phyloP scores from a whole-genome alignment of 2,329 filamentous ascomycete genomes.

The Pyrenochaeta sp. region DNA sequence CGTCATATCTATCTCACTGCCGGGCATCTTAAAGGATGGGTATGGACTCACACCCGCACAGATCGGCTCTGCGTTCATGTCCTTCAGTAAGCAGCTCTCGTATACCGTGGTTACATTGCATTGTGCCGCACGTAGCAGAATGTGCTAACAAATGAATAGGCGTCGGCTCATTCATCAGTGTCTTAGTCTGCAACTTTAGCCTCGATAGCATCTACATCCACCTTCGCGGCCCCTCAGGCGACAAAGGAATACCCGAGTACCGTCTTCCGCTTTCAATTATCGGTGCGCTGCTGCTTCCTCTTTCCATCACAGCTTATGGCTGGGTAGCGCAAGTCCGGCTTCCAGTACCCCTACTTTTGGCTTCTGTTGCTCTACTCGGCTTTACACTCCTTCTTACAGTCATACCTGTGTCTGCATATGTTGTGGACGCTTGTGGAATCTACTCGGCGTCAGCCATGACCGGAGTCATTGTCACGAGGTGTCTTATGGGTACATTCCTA shows the following conservation, averaged over 20 bases:
- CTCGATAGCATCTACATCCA: conserved; percentile 65
- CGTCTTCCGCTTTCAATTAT: conserved; percentile 63
- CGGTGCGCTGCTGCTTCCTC: conserved; percentile 57
- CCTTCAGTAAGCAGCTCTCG: conserved; percentile 57
- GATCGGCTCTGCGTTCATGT: conserved; percentile 63
- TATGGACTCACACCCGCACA: conserved; percentile 59
- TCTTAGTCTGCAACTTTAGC: conserved; percentile 59
- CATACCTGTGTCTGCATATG: conserved; percentile 63
- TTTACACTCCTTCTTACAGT: conserved; percentile 56
- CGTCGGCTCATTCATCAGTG: conserved; percentile 58
- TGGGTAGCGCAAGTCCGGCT: conserved; percentile 59
- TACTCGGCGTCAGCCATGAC: conserved; percentile 67
- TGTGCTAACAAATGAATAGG: conserved; percentile 38
- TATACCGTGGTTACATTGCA: neutral
- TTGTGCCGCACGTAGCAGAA: neutral
- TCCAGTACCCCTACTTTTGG: conserved; percentile 56
- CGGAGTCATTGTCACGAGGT: conserved; percentile 64
- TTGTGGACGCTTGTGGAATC: conserved; percentile 65
- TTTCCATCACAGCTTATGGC: conserved; percentile 59
- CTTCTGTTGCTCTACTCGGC: conserved; percentile 58
- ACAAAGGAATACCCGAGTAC: conserved; percentile 61
- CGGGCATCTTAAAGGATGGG: conserved; percentile 51
- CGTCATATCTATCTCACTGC: conserved; percentile 57
- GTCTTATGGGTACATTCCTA: conserved; percentile 65
- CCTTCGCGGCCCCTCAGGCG: conserved; percentile 54